phyloP scores from a whole-genome alignment of 2,329 filamentous ascomycete species.

The Sclerotinia minor region DNA sequence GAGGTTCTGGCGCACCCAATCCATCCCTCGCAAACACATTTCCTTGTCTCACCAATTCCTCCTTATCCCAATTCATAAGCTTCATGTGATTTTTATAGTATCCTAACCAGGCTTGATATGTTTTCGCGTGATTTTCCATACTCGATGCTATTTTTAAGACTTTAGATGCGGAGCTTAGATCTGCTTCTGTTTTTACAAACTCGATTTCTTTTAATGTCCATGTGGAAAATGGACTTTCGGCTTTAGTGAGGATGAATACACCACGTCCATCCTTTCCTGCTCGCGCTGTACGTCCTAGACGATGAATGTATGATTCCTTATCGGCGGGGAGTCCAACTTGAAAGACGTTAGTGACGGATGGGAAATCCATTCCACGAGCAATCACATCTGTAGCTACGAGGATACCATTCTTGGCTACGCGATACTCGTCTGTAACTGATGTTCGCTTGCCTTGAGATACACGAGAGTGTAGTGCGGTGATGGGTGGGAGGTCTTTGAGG shows the following conservation, averaged over 20 bases:
- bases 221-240: slow-evolving; percentile 55
- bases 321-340: slow-evolving; percentile 66
- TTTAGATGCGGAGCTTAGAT: slow-evolving; percentile 47
- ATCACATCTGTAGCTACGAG: slow-evolving; percentile 79
- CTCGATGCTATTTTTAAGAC: slow-evolving; percentile 45
- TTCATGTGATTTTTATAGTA: slow-evolving; percentile 54
- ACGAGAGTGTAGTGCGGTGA: slow-evolving; percentile 69
- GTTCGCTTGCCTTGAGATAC: slow-evolving; percentile 72
- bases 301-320: slow-evolving; percentile 74
- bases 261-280: slow-evolving; percentile 72
- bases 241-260: slow-evolving; percentile 62
- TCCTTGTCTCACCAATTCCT: slow-evolving; percentile 50
- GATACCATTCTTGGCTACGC: slow-evolving; percentile 59
- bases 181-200: slow-evolving; percentile 50
- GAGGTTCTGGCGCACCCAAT: slow-evolving; percentile 50
- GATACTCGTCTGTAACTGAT: slow-evolving; percentile 70
- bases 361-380: slow-evolving; percentile 81
- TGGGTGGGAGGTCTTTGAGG: slow-evolving; percentile 39
- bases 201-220: slow-evolving; percentile 55
- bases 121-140: slow-evolving; percentile 51
- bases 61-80: slow-evolving; percentile 42
- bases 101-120: slow-evolving; percentile 59
- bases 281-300: slow-evolving; percentile 74
- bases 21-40: slow-evolving; percentile 53
- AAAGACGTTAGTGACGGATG: slow-evolving; percentile 75